Evolutionary conservation across 305 asterid species (phyloP), one percentile per base, ranked within the genome.

Genomic region (Fraxinus greggii): DNA sequence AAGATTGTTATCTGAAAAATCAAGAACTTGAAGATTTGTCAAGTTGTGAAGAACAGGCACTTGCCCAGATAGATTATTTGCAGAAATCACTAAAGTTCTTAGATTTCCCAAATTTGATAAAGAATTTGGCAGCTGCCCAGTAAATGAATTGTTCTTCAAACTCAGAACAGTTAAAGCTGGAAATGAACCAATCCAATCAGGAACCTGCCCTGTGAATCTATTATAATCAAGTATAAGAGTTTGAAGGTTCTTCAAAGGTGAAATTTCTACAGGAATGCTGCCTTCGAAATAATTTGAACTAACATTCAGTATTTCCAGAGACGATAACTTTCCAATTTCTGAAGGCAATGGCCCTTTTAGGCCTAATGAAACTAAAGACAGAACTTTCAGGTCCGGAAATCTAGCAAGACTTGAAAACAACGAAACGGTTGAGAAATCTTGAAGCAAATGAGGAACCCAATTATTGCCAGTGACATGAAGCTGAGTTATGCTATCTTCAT

Each of bases 11-110:
- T 81, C 63, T 78, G 82, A 92, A 40, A 95, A 77, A 88, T 92
- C 97, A 89, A 94, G 91, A 86, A 91, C 91, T 82, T 95, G 99
- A 26, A 95, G 92, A 79, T 92, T 95, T 36, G 88, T 85, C 87
- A 95, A 80, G 24, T 81, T 85, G 1, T 83, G 85, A 65, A 95
- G 87, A 48, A 65, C 78, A 61, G 92, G 89, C 23, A 92, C 88
- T 65, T 83, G 88, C 78, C 94, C 97, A 9, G 94, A 85, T 6
- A 92, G 83, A 76, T 85, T 84, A 76, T 92, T 95, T 21, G 79
- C 83, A 80, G 98, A 89, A 51, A 92, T 82, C 56, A 88, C 85
- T 61, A 95, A 87, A 69, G 84, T 80, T 80, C 99, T 92, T 38
- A 95, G 90, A 76, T 79, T 79, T n/a, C 23, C 79, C 90, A 92